Conservation (phyloP, 2,329 filamentous ascomycete genomes). For the Fusarium sp. region DNA sequence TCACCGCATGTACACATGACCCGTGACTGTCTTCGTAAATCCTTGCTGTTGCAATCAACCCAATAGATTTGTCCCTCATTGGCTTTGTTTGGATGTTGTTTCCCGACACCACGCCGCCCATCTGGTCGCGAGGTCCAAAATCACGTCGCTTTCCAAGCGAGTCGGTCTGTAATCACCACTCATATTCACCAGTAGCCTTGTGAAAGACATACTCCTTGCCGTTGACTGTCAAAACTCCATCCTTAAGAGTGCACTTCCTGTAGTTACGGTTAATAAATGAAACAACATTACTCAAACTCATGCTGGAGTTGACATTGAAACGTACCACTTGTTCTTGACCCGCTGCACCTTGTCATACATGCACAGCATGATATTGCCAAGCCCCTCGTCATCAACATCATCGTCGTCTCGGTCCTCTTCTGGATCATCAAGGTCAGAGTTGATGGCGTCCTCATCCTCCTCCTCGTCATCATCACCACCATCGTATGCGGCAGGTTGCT, state of each 20-base stretch:
- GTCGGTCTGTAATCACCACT: constrained; percentile 72
- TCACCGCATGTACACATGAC: constrained; percentile 18
- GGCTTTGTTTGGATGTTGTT: constrained; percentile 26
- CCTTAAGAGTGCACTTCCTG: constrained; percentile 97
- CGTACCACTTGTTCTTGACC: constrained; percentile 96
- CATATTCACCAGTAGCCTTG: constrained; percentile 96
- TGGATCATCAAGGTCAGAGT: constrained; percentile 95
- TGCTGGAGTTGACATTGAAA: constrained; percentile 11
- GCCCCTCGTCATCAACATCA: constrained; percentile 85
- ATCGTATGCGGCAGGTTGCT: constrained; percentile 64
- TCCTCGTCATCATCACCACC: constrained; percentile 67
- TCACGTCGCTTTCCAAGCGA: neutral
- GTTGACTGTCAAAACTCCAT: constrained; percentile 91
- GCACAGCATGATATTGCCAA: constrained; percentile 94
- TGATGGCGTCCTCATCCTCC: constrained; percentile 94
- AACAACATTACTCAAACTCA: neutral
- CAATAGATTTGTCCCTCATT: neutral
- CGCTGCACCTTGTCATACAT: constrained; percentile 99
- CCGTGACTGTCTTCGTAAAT: constrained; percentile 10
- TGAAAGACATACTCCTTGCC: constrained; percentile 98
- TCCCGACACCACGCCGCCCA: neutral
- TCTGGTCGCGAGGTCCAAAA: constrained; percentile 8
- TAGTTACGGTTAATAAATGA: constrained; percentile 16
- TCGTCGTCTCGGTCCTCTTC: constrained; percentile 87
- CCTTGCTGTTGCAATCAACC: constrained; percentile 2